These are phyloP conservation scores for Microdochium paspali DNA, from an alignment of 2,329 filamentous ascomycete genomes.

Conservation along the genomic window DNA sequence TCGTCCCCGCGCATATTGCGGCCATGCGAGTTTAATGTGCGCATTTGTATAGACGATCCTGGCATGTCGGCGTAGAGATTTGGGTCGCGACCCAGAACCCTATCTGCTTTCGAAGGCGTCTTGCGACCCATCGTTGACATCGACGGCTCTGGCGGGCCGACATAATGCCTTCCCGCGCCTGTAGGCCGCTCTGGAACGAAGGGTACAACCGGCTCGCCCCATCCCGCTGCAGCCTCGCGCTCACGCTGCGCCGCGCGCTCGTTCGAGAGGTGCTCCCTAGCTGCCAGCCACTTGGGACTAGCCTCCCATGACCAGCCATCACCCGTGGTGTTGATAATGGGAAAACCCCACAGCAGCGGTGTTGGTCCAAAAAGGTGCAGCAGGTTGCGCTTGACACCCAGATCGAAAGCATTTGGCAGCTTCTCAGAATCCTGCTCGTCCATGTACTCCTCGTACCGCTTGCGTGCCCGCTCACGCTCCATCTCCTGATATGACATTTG, in stretches of 20 bases:
- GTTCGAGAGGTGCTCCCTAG: conserved; percentile 50
- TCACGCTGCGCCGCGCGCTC: conserved; percentile 51
- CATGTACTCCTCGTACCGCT: conserved; percentile 62
- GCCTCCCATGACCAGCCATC: conserved; percentile 95
- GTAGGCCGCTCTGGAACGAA: conserved; percentile 10
- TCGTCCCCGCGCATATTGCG: conserved; percentile 29
- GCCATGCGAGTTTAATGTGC: conserved; percentile 35
- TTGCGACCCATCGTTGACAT: conserved; percentile 18
- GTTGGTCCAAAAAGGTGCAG: conserved; percentile 70
- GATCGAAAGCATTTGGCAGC: conserved; percentile 87
- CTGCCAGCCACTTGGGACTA: conserved; percentile 67
- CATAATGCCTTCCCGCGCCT: conserved; percentile 23
- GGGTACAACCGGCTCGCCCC: conserved; percentile 38
- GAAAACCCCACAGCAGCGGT: conserved; percentile 67
- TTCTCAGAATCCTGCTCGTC: conserved; percentile 83
- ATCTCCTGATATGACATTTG: conserved; percentile 44
- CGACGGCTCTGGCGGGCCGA: conserved; percentile 9
- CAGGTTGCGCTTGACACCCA: conserved; percentile 75
- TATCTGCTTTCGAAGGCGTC: conserved; percentile 46
- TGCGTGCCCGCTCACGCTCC: conserved; percentile 43
- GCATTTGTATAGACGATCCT: conserved; percentile 31
- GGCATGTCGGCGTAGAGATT: conserved; percentile 42
- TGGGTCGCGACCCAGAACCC: conserved; percentile 47
- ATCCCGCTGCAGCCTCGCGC: conserved; percentile 58
- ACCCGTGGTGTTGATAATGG: conserved; percentile 75